Evolutionary conservation across 352 stramenopile genomes (phyloP).

Genomic region (Blastocystis sp.): DNA sequence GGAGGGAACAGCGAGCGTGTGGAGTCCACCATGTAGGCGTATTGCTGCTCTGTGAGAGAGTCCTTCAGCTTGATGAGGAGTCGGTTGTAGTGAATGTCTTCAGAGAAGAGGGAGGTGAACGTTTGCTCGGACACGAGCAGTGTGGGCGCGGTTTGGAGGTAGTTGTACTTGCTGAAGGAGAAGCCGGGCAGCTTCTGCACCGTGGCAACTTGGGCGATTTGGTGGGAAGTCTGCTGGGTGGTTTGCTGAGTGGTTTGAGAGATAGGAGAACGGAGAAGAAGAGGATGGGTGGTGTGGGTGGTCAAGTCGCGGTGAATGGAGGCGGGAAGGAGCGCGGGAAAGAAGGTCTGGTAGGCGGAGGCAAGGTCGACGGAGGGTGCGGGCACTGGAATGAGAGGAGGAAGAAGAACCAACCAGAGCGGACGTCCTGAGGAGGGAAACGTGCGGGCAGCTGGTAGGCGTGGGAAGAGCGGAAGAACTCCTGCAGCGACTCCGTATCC

Average conservation of each 20-base stretch:
- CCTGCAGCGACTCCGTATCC: not conserved
- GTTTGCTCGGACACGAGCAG: conserved; percentile 4
- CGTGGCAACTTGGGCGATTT: not conserved
- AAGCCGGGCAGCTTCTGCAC: conserved; percentile 51
- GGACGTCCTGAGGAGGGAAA: conserved; percentile 1
- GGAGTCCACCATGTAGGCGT: conserved; percentile 38
- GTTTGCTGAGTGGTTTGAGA: not conserved
- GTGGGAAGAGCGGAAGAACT: not conserved
- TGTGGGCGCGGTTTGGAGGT: conserved; percentile 1
- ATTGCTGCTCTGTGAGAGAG: conserved; percentile 5
- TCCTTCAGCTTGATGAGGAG: conserved; percentile 34
- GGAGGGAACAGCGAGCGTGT: conserved; percentile 5
- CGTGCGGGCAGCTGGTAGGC: not conserved
- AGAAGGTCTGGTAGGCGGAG: not conserved
- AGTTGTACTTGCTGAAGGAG: conserved; percentile 68
- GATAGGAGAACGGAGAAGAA: no score
- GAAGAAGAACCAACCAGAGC: not conserved
- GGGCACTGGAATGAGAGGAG: not conserved
- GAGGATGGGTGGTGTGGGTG: not conserved
- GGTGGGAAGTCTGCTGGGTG: not conserved
- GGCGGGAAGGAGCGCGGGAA: conserved; percentile 25
- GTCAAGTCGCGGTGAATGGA: conserved; percentile 29
- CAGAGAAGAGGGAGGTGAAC: not conserved
- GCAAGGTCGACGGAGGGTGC: not conserved
- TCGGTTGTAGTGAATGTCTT: conserved; percentile 1